Base-by-base conservation (phyloP, 1,284 basidiomycete species). In the Porogramme epimiltina region DNA sequence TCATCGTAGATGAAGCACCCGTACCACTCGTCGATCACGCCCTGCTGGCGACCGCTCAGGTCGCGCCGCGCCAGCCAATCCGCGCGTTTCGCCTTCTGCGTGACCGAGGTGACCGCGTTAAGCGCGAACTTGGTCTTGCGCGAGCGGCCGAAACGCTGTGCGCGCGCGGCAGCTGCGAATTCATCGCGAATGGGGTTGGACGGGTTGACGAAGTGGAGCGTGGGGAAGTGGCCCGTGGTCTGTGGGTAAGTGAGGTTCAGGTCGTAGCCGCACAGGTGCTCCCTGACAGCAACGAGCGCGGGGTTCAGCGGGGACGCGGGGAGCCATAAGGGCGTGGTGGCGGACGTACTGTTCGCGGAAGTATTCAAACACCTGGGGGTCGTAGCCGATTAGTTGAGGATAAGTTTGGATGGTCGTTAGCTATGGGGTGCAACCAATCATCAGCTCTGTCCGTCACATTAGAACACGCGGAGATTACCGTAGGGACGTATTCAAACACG, bases 211-310 rank as follows among this genome's bases (percentile, higher is more conserved):
- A 37, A 24, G 50, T 41, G 8, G 33, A 64, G 58, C 23, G 78
- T 71, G 0, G 84, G 81, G 50, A 89, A 78, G 45, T 71, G 66
- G 34, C 73, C 75, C 34, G 75, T 76, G 33, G 73, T 71, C 63
- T 89, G 83, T 1, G 87, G 87, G 58, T 90, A 90, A n/a, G 84
- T 82, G 10, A 90, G 69, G 63, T 84, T 85, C 31, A 90, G 65
- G 62, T 89, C 75, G 62, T 79, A 87, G 3, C 80, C 79, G 58
- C 87, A 90, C 22, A 87, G 71, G 45, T 80, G 74, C 23, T 73
- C 65, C 64, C 87, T 89, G 39, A 8, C 22, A n/a, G n/a, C n/a
- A n/a, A n/a, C 19, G 6, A 34, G 20, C 37, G 55, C 28, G 28
- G 8, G 6, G 8, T 8, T 53, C 13, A n/a, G 31, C n/a, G 33